A percentile compares a stretch with the other conserved stretches of the same genome.
These are phyloP conservation scores for Cutaneotrichosporon mucoides DNA, from an alignment of 1,284 basidiomycete species.

Conservation along the genomic window DNA sequence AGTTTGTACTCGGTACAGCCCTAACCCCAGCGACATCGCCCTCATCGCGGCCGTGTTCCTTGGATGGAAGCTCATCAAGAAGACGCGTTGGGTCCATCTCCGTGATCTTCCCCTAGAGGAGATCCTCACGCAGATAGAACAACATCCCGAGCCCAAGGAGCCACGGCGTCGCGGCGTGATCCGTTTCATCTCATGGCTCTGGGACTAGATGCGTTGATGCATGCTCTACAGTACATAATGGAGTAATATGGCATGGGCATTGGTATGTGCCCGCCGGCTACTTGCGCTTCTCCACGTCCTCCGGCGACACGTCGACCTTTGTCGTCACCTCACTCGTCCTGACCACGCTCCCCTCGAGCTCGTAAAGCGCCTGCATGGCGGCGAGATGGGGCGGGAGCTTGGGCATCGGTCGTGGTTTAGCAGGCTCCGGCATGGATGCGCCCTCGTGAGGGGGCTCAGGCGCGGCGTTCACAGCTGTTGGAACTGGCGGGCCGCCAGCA, in stretches of 20 bases:
- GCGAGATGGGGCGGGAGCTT: not conserved
- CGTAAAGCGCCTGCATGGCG: not conserved
- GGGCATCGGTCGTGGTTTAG: too few species aligned
- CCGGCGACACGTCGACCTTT: not conserved
- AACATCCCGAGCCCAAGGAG: slow-evolving; percentile 13
- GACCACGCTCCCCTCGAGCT: not conserved
- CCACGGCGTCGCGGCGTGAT: slow-evolving; percentile 6
- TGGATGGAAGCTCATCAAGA: slow-evolving; percentile 22
- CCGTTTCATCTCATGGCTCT: slow-evolving; percentile 20
- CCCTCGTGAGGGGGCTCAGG: not conserved
- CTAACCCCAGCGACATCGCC: slow-evolving; percentile 22
- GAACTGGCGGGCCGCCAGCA: not conserved
- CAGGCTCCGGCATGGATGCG: not conserved
- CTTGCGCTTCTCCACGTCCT: too few species aligned
- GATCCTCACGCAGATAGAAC: slow-evolving; percentile 16
- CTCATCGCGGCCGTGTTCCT: slow-evolving; percentile 18
- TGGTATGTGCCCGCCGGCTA: too few species aligned
- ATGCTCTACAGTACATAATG: too few species aligned
- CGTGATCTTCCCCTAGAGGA: slow-evolving; percentile 20
- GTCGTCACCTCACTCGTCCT: not conserved
- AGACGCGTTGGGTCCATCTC: slow-evolving; percentile 18
- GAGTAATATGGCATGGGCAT: too few species aligned
- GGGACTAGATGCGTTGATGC: slow-evolving; percentile 17
- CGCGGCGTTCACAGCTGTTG: not conserved
- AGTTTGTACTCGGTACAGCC: not conserved